phyloP scores from a whole-genome alignment of 768 basidiomycete species.

The Trametes coccinea region DNA sequence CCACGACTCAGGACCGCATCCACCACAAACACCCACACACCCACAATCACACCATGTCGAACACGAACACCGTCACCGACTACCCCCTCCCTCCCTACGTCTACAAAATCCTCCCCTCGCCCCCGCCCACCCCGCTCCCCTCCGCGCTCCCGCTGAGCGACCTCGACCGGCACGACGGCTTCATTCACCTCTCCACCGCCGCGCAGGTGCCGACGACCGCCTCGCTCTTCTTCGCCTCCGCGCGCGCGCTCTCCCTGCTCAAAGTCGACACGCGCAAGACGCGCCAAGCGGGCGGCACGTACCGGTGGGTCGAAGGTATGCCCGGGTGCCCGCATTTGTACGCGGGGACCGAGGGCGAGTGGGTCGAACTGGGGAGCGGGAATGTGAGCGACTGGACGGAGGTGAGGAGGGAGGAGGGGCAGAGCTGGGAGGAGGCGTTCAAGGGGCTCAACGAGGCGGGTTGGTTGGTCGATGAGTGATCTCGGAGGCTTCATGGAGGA shows the following conservation, averaged over 20 bases:
- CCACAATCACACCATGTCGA: not conserved
- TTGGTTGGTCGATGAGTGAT: constrained; percentile 26
- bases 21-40: too few species aligned
- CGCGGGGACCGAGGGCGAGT: constrained; percentile 26
- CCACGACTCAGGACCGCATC: too few species aligned
- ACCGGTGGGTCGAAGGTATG: constrained; percentile 32
- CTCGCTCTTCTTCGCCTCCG: constrained; percentile 39
- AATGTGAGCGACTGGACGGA: constrained; percentile 24
- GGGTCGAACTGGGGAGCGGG: constrained; percentile 25
- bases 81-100: constrained; percentile 47
- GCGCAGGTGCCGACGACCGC: constrained; percentile 40
- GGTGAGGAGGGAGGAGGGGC: constrained; percentile 19
- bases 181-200: constrained; percentile 48
- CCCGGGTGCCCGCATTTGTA: constrained; percentile 27
- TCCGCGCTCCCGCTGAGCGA: constrained; percentile 38
- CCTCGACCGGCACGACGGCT: constrained; percentile 45
- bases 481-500: too few species aligned
- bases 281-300: constrained; percentile 21
- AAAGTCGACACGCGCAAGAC: constrained; percentile 28
- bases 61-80: not conserved
- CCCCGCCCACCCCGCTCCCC: constrained; percentile 41
- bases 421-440: constrained; percentile 29
- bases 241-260: constrained; percentile 30
- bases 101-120: constrained; percentile 59
- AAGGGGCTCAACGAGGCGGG: constrained; percentile 19